Conservation (phyloP, 2,329 filamentous ascomycete genomes). For the Epichloe aotearoae region DNA sequence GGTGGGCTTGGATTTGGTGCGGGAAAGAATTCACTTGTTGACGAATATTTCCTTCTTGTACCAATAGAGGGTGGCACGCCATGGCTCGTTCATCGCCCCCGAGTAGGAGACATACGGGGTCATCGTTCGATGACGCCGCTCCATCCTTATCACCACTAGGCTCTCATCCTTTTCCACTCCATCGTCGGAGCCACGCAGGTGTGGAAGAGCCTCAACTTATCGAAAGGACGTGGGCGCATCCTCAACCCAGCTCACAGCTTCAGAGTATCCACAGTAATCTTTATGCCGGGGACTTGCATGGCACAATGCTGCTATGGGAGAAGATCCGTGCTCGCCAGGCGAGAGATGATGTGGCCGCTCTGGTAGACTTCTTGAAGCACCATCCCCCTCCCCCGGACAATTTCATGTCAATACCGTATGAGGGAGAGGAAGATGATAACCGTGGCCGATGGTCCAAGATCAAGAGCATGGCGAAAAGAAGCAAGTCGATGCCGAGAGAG, state of each 20-base stretch:
- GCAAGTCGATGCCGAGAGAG: conserved; percentile 19
- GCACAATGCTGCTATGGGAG: not conserved
- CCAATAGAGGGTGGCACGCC: not conserved
- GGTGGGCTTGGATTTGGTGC: not conserved
- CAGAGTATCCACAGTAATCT: not conserved
- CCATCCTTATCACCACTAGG: conserved; percentile 1
- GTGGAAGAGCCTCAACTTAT: not conserved
- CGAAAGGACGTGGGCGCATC: not conserved
- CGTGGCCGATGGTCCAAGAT: conserved; percentile 29
- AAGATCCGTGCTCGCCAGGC: conserved; percentile 8
- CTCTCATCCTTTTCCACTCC: conserved; percentile 1
- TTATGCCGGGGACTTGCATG: conserved; percentile 3
- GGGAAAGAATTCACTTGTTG: not conserved
- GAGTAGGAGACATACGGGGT: not conserved
- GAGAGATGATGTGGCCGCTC: conserved; percentile 19
- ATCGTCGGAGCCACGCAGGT: conserved; percentile 5
- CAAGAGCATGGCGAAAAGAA: conserved; percentile 25
- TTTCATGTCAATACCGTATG: conserved; percentile 32
- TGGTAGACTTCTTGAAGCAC: conserved; percentile 37
- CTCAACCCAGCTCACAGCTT: not conserved
- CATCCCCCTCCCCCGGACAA: conserved; percentile 36
- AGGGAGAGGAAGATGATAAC: conserved; percentile 15
- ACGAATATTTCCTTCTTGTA: not conserved
- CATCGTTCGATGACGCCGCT: conserved; percentile 1
- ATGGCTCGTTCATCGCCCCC: not conserved